Evolutionary conservation across 768 basidiomycete species (phyloP).

Genomic region (Rickenella mellea): DNA sequence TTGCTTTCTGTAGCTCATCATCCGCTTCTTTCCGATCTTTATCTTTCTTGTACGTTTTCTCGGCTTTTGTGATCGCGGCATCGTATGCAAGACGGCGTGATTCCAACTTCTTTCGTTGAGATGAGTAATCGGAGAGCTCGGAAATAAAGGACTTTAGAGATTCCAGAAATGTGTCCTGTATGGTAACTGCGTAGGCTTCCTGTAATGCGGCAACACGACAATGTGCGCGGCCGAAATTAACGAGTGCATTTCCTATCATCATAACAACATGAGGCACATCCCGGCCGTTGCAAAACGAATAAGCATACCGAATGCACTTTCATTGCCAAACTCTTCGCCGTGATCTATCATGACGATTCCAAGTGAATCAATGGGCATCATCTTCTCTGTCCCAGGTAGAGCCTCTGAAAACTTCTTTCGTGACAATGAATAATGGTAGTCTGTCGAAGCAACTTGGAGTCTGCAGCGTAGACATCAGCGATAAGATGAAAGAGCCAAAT

Average conservation of each 20-base stretch:
- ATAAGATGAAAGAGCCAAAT: constrained; percentile 1
- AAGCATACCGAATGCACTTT: constrained; percentile 65
- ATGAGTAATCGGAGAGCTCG: constrained; percentile 78
- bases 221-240: constrained; percentile 72
- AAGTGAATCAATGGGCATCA: constrained; percentile 66
- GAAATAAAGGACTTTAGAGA: constrained; percentile 58
- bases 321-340: constrained; percentile 72
- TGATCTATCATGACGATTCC: constrained; percentile 83
- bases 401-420: constrained; percentile 68
- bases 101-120: constrained; percentile 77
- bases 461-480: constrained; percentile 25
- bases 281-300: background rate
- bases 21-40: constrained; percentile 66
- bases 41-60: constrained; percentile 72
- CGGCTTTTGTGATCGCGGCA: constrained; percentile 58
- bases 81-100: constrained; percentile 61
- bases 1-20: constrained; percentile 66
- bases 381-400: constrained; percentile 51
- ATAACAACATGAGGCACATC: background rate
- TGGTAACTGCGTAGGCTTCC: constrained; percentile 64
- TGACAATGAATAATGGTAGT: constrained; percentile 58
- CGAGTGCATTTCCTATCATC: constrained; percentile 54
- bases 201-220: constrained; percentile 81
- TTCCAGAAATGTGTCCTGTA: constrained; percentile 64
- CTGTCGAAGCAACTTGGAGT: constrained; percentile 60